phyloP scores from a whole-genome alignment of 1,284 basidiomycete species.

The Violaceomyces palustris region DNA sequence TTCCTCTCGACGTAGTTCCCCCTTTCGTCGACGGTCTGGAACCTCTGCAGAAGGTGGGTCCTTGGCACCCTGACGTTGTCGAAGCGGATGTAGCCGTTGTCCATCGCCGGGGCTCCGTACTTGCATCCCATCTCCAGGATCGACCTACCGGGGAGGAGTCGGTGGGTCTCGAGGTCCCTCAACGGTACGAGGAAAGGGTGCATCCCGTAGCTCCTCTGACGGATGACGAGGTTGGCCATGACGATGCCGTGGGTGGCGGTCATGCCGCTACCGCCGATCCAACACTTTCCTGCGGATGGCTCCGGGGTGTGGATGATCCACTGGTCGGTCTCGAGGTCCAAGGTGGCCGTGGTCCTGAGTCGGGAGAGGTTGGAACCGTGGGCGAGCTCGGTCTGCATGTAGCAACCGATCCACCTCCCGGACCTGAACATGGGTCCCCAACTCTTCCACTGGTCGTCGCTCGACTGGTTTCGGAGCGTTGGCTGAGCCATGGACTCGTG shows the following conservation, averaged over 20 bases:
- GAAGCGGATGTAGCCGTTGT: constrained; percentile 37
- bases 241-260: constrained; percentile 39
- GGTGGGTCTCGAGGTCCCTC: constrained; percentile 29
- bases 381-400: constrained; percentile 41
- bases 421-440: constrained; percentile 28
- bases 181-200: constrained; percentile 42
- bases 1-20: constrained; percentile 33
- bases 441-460: constrained; percentile 29
- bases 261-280: constrained; percentile 37
- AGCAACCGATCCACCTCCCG: constrained; percentile 35
- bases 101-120: constrained; percentile 37
- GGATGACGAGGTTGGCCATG: constrained; percentile 36
- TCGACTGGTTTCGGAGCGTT: constrained; percentile 29
- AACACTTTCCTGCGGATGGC: constrained; percentile 29
- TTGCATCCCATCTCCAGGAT: constrained; percentile 40
- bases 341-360: constrained; percentile 33
- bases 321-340: constrained; percentile 16
- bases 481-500: constrained; percentile 41
- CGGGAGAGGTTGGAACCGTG: constrained; percentile 40
- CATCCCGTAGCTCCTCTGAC: constrained; percentile 31
- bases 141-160: constrained; percentile 20
- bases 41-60: constrained; percentile 21
- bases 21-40: constrained; percentile 27
- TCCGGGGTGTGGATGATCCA: constrained; percentile 37
- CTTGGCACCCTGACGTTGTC: constrained; percentile 28